phyloP scores from a whole-genome alignment of 2,329 filamentous ascomycete species.

The Fusarium oligoseptatum region DNA sequence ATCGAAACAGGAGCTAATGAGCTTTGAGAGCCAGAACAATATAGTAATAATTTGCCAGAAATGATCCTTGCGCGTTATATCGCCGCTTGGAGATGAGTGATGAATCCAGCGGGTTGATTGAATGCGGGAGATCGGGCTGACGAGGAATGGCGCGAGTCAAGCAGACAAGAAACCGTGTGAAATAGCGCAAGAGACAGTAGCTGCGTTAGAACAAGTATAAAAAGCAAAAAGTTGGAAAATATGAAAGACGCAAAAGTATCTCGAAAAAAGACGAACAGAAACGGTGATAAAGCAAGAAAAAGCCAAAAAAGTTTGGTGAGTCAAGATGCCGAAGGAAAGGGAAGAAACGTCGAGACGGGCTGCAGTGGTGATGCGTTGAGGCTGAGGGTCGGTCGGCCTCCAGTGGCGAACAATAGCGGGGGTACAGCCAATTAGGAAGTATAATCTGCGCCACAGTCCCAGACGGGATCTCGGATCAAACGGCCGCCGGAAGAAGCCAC shows the following conservation, averaged over 20 bases:
- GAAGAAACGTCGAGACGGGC: not conserved
- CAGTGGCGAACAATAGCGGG: slow-evolving; percentile 24
- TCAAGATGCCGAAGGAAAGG: slow-evolving; percentile 17
- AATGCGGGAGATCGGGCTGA: slow-evolving; percentile 30
- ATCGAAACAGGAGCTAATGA: not conserved
- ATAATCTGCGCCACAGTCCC: not conserved
- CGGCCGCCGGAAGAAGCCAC: not conserved
- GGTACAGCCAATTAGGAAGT: slow-evolving; percentile 16
- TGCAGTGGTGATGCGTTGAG: slow-evolving; percentile 19
- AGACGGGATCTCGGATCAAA: not conserved
- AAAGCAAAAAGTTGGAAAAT: not conserved
- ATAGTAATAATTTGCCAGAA: not conserved
- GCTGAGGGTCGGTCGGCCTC: slow-evolving; percentile 11
- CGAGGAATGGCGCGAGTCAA: slow-evolving; percentile 9
- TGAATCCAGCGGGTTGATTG: slow-evolving; percentile 15
- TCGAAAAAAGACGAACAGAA: not conserved
- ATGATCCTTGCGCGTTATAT: slow-evolving; percentile 27
- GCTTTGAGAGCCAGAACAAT: not conserved
- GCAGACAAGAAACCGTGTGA: not conserved
- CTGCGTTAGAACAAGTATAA: not conserved
- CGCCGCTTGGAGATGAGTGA: slow-evolving; percentile 21
- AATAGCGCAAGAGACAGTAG: not conserved
- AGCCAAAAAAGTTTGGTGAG: slow-evolving; percentile 16
- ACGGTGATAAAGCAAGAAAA: not conserved
- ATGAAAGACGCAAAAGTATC: not conserved